phyloP scores from a whole-genome alignment of 495 filamentous ascomycete genomes.

The Letharia columbiana region DNA sequence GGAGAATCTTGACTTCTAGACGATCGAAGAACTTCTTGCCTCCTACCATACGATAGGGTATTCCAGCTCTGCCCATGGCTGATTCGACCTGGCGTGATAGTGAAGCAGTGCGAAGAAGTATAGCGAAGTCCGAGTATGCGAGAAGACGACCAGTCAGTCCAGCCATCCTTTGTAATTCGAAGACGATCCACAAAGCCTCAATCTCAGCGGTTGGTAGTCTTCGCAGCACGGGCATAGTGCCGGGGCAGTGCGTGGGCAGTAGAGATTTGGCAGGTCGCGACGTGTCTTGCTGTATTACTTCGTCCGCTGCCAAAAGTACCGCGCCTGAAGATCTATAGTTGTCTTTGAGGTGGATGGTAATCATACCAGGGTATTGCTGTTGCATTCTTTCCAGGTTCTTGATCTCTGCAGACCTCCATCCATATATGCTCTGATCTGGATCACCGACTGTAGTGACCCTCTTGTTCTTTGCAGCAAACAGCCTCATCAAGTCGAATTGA shows the following conservation, averaged over 20 bases:
- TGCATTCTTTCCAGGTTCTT: constrained; percentile 78
- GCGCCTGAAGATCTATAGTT: constrained; percentile 91
- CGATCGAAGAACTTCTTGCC: constrained; percentile 90
- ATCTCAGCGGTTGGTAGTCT: constrained; percentile 59
- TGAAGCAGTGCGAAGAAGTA: constrained; percentile 75
- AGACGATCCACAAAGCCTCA: constrained; percentile 84
- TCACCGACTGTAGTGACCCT: constrained; percentile 93
- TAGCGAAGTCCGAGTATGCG: constrained; percentile 69
- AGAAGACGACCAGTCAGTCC: constrained; percentile 65
- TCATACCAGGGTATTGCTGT: constrained; percentile 63
- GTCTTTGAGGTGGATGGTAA: constrained; percentile 79
- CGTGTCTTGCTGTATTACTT: constrained; percentile 87
- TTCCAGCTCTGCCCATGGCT: constrained; percentile 72
- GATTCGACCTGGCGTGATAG: constrained; percentile 80
- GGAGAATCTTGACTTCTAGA: constrained; percentile 74
- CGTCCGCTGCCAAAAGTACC: constrained; percentile 74
- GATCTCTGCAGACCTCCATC: constrained; percentile 94
- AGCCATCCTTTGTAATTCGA: constrained; percentile 67
- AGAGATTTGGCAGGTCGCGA: constrained; percentile 69
- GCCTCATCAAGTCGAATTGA: constrained; percentile 90
- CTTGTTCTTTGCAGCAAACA: constrained; percentile 64
- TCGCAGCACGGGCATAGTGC: constrained; percentile 76
- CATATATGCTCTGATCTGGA: constrained; percentile 97
- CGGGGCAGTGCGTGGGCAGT: constrained; percentile 69
- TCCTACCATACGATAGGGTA: constrained; percentile 92